These are phyloP conservation scores for Crithidia acanthocephali DNA, from an alignment of 208 protist genomes.

Conservation along the genomic window DNA sequence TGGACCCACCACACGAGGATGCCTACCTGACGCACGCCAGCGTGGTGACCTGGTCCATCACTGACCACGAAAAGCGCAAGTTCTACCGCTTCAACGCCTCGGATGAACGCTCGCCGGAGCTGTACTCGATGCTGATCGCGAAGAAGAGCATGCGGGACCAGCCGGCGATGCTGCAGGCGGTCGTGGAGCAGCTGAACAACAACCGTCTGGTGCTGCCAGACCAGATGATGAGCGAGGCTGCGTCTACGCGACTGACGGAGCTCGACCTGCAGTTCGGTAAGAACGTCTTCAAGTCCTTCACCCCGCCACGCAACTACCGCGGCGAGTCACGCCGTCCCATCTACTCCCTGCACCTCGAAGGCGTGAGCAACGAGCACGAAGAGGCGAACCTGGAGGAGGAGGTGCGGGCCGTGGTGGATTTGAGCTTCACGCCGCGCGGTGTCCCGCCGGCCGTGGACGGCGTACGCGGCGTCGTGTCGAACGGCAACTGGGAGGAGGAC, in stretches of 20 bases:
- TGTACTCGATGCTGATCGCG: slow-evolving; percentile 49
- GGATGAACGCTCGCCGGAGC: slow-evolving; percentile 45
- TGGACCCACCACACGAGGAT: slow-evolving; percentile 31
- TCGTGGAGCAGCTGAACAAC: slow-evolving; percentile 56
- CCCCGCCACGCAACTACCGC: neutral
- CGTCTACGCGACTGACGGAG: slow-evolving; percentile 30
- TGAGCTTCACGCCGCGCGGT: slow-evolving; percentile 46
- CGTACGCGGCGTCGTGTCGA: slow-evolving; percentile 46
- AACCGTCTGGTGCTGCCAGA: slow-evolving; percentile 50
- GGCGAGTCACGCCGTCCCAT: slow-evolving; percentile 17
- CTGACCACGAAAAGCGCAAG: slow-evolving; percentile 48
- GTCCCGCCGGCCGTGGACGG: slow-evolving; percentile 50
- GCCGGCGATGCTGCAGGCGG: slow-evolving; percentile 55
- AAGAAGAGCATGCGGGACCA: slow-evolving; percentile 36
- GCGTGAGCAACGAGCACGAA: slow-evolving; percentile 52
- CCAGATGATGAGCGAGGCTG: slow-evolving; percentile 31
- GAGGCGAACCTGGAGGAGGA: slow-evolving; percentile 39
- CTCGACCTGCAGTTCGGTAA: slow-evolving; percentile 50
- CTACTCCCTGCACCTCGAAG: slow-evolving; percentile 61
- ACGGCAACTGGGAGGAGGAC: slow-evolving; percentile 56
- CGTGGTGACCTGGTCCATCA: slow-evolving; percentile 57
- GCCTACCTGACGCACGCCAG: slow-evolving; percentile 30
- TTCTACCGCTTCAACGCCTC: slow-evolving; percentile 66
- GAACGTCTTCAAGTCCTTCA: slow-evolving; percentile 26
- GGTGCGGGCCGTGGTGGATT: slow-evolving; percentile 49